Percentiles rank a stretch among this genome's conserved stretches.
Conservation (phyloP, 1,284 basidiomycete genomes). For the Hemileia vastatrix region DNA sequence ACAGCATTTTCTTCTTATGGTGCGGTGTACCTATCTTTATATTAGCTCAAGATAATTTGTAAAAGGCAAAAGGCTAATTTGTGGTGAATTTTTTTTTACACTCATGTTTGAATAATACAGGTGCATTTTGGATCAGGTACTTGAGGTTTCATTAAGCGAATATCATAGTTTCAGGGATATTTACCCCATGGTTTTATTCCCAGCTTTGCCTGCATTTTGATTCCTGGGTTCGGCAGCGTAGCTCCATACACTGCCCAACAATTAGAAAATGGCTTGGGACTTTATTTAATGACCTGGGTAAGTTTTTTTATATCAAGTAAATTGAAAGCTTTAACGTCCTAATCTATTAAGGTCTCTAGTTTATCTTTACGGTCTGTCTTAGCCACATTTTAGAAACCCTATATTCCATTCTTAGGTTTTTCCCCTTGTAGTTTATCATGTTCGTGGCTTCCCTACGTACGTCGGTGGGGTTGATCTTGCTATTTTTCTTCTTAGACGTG, state of each 20-base stretch:
- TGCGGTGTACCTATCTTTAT: constrained; percentile 3
- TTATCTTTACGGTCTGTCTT: constrained; percentile 55
- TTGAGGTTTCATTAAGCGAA: neutral
- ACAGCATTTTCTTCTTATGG: constrained; percentile 49
- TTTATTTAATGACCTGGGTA: constrained; percentile 44
- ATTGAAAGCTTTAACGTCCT: neutral
- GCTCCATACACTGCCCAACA: constrained; percentile 46
- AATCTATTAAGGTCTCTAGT: constrained; percentile 49
- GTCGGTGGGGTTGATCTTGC: constrained; percentile 55
- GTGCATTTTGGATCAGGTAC: constrained; percentile 51
- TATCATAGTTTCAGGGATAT: neutral
- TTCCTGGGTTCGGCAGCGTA: constrained; percentile 49
- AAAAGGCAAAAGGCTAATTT: neutral
- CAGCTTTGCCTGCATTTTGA: constrained; percentile 39
- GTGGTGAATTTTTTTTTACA: neutral
- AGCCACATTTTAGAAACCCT: constrained; percentile 3
- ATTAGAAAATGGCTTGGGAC: constrained; percentile 48
- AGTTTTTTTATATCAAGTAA: neutral
- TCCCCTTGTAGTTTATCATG: constrained; percentile 32
- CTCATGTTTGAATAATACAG: constrained; percentile 41
- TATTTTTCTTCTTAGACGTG: constrained; percentile 63
- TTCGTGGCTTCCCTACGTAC: constrained; percentile 56
- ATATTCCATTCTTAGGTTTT: neutral
- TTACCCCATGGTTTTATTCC: constrained; percentile 48
- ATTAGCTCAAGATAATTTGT: constrained; percentile 34